Base-by-base conservation (phyloP, 2,329 filamentous ascomycete species). In the Clarireedia monteithiana region DNA sequence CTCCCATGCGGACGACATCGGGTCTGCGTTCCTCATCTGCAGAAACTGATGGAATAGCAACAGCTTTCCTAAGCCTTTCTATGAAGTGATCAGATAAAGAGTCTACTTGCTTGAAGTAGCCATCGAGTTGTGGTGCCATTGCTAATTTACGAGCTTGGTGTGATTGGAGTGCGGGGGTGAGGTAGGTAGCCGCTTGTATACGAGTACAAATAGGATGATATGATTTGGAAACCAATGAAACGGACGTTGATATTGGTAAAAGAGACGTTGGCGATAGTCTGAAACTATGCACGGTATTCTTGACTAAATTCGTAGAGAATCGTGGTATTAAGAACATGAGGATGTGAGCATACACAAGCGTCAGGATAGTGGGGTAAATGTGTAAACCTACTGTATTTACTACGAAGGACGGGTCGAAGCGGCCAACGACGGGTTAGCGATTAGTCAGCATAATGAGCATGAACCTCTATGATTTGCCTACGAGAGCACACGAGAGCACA, bases 1-100 rank as follows among this genome's bases (percentile, higher is more conserved):
- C 80, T 66, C 89, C 94, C 94, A 99, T 99, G 77, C 86, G 89
- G 68, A 99, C 84, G 60, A 99, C 94, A 79, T 99, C 91, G 55
- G 85, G 85, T 58, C 94, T 85, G 68, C 89, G 86, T 64, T 87
- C 86, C 69, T 94, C 90, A 61, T 96, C 91, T 48, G 92, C 89
- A 36, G 92, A 97, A 70, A 99, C 81, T 61, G 94, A 99, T 20
- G 94, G 94, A 67, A 99, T 99, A 52, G 91, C 92, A 58, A 99
- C 94, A 54, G 94, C 94, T 73, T 91, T 84, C 69, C 89, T 82
- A 59, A 99, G 83, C 65, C 92, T 86, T 66, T 95, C 87, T 73
- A 96, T 95, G 75, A 96, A 96, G 69, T 83, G 78, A 63, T 85
- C 82, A 50, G 90, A 81, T 67, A 91, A 79, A 70, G 75, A 75